A percentile compares a stretch with the other conserved stretches of the same genome.
Evolutionary conservation across 2,329 filamentous ascomycete species (phyloP).

Genomic region (Botrytis porri): DNA sequence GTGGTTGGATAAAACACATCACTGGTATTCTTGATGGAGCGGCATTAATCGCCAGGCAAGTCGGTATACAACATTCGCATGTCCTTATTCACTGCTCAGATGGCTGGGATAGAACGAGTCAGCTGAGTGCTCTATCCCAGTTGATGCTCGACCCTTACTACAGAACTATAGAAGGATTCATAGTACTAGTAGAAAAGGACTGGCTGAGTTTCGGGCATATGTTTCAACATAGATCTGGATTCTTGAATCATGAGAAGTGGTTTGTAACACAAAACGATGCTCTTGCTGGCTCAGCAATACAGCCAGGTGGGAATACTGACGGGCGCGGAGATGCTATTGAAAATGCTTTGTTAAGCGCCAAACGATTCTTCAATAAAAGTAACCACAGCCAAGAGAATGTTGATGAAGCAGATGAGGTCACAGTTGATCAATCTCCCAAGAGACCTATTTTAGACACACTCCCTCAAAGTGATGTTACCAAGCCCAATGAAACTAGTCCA

Average conservation of each 20-base stretch:
- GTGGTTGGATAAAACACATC: slow-evolving; percentile 90
- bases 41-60: slow-evolving; percentile 77
- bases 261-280: slow-evolving; percentile 82
- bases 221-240: slow-evolving; percentile 89
- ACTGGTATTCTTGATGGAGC: slow-evolving; percentile 79
- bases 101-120: slow-evolving; percentile 96
- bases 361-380: slow-evolving; percentile 83
- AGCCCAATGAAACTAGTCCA: slow-evolving; percentile 86
- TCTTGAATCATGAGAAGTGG: slow-evolving; percentile 89
- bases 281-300: slow-evolving; percentile 61
- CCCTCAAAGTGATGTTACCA: slow-evolving; percentile 60
- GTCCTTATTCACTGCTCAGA: slow-evolving; percentile 97
- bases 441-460: slow-evolving; percentile 39
- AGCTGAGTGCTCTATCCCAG: slow-evolving; percentile 87
- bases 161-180: slow-evolving; percentile 89
- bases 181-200: slow-evolving; percentile 92
- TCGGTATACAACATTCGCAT: slow-evolving; percentile 90
- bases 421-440: slow-evolving; percentile 36
- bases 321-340: slow-evolving; percentile 70
- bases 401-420: slow-evolving; percentile 44
- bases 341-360: slow-evolving; percentile 78
- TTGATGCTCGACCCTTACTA: slow-evolving; percentile 95
- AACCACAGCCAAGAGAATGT: slow-evolving; percentile 63
- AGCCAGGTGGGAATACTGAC: slow-evolving; percentile 53
- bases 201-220: slow-evolving; percentile 98